Evolutionary conservation across 2,329 filamentous ascomycete species (phyloP).

Genomic region (Colletotrichum liaoningense): DNA sequence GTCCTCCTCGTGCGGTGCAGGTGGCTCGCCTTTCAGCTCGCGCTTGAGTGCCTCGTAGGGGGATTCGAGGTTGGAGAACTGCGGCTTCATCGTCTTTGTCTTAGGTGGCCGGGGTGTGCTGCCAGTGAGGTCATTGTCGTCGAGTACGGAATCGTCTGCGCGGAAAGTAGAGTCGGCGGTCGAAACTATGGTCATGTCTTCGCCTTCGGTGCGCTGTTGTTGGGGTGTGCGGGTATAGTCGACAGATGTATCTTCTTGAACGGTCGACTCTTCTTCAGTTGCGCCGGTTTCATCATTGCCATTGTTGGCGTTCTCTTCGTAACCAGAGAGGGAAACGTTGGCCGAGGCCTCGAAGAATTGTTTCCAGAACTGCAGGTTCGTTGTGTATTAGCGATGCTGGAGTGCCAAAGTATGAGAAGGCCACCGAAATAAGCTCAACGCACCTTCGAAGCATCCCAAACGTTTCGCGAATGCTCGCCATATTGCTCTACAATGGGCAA

Average conservation of each 20-base stretch:
- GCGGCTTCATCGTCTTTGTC: constrained; percentile 60
- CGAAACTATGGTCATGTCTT: constrained; percentile 51
- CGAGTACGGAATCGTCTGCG: constrained; percentile 74
- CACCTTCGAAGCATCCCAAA: constrained; percentile 98
- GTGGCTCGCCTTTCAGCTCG: constrained; percentile 65
- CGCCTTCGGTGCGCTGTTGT: constrained; percentile 45
- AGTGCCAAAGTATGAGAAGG: background rate
- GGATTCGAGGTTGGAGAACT: constrained; percentile 76
- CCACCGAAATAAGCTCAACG: background rate
- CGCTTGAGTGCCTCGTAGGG: constrained; percentile 81
- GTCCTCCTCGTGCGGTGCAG: constrained; percentile 44
- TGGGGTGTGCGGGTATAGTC: constrained; percentile 45
- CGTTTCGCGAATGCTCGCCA: constrained; percentile 89
- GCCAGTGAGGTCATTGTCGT: constrained; percentile 70
- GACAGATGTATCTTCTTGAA: constrained; percentile 65
- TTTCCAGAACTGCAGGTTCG: constrained; percentile 86
- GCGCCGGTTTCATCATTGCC: constrained; percentile 66
- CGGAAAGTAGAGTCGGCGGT: constrained; percentile 49
- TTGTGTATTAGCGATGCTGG: constrained; percentile 6
- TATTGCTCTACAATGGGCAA: constrained; percentile 95
- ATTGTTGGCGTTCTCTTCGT: constrained; percentile 84
- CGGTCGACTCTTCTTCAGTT: constrained; percentile 65
- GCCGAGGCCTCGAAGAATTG: constrained; percentile 99
- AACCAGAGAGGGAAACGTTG: constrained; percentile 95
- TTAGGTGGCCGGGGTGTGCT: constrained; percentile 74